phyloP scores from a whole-genome alignment of 148 eudicot genomes.

The Diospyros lotus region DNA sequence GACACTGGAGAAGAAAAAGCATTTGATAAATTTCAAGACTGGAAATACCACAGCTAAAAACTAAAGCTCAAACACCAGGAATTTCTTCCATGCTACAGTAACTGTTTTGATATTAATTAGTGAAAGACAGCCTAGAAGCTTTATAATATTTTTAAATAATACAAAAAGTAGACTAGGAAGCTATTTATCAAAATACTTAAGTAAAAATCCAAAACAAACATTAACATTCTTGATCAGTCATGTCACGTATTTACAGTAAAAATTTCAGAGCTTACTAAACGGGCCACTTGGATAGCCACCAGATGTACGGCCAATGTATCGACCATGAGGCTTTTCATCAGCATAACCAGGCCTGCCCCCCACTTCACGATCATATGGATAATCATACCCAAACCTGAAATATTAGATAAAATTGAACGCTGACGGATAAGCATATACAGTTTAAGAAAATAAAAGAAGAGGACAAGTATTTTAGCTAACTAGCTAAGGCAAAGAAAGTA shows the following conservation, averaged over 20 bases:
- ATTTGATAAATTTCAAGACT: no score
- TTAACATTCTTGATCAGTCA: not conserved
- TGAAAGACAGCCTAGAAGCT: not conserved
- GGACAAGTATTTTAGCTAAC: no score
- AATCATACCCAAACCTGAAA: conserved; percentile 79
- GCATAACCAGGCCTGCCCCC: conserved; percentile 78
- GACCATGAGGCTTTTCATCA: conserved; percentile 89
- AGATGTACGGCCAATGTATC: conserved; percentile 58
- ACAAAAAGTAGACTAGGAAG: not conserved
- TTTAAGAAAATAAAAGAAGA: no score
- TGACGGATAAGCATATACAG: no score
- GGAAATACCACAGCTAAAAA: no score
- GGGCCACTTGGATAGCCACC: conserved; percentile 80
- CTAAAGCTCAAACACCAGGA: no score
- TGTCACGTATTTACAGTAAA: not conserved
- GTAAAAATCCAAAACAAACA: not conserved
- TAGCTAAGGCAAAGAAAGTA: no score
- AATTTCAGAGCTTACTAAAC: conserved; percentile 36
- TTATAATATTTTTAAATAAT: not conserved
- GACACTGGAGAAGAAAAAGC: no score
- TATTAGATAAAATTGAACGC: not conserved
- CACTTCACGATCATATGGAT: conserved; percentile 72
- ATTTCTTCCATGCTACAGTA: not conserved
- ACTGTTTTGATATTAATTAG: no score
- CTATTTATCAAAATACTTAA: not conserved